These are phyloP conservation scores for Vigna reflexopilosa DNA, from an alignment of 306 rosid species.

Conservation along the genomic window DNA sequence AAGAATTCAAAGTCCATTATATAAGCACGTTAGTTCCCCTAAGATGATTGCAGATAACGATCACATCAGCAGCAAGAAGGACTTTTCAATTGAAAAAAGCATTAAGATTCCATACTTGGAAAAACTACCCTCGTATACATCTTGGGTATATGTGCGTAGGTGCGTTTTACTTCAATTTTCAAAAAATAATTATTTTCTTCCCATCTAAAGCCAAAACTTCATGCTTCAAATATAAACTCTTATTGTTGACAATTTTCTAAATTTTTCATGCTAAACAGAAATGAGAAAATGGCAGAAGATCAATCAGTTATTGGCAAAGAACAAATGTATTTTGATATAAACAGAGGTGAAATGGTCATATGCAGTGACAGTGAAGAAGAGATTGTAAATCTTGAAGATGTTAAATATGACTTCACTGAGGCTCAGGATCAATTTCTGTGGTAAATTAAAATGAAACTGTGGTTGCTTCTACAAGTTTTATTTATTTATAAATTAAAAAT, in stretches of 20 bases:
- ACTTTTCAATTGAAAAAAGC: conserved; percentile 5
- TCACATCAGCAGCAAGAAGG: conserved; percentile 31
- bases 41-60: conserved; percentile 55
- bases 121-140: too few species aligned
- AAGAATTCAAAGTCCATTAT: conserved; percentile 59
- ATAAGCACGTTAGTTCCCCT: conserved; percentile 36
- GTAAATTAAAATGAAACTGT: conserved; percentile 50
- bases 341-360: conserved; percentile 65
- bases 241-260: conserved; percentile 25
- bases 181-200: too few species aligned
- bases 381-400: conserved; percentile 43
- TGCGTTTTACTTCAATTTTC: too few species aligned
- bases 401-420: conserved; percentile 59
- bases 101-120: too few species aligned
- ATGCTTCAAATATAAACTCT: too few species aligned
- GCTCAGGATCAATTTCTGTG: conserved; percentile 70
- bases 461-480: neutral
- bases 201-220: too few species aligned
- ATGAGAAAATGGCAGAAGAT: conserved; percentile 83
- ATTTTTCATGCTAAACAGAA: conserved; percentile 62
- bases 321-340: conserved; percentile 67
- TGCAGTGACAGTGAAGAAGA: conserved; percentile 85
- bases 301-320: conserved; percentile 74
- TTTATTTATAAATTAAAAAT: too few species aligned
- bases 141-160: too few species aligned